Evolutionary conservation across 805 yeast genomes (phyloP), one percentile per base, ranked within the genome.

Genomic region (Wickerhamomyces silvicola): DNA sequence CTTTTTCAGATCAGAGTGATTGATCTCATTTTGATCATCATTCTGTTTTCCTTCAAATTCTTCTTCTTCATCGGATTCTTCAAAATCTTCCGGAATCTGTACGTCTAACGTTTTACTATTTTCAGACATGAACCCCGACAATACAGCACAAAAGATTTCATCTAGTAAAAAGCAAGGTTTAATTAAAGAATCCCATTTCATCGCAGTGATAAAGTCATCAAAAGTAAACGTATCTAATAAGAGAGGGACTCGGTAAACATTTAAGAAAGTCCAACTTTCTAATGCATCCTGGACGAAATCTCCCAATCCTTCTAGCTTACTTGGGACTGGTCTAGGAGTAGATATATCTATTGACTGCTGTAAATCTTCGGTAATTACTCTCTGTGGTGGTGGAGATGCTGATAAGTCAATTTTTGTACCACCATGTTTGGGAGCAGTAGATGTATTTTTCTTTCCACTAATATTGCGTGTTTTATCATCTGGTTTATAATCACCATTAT

Each of bases 261-360:
- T 83, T 18, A 84, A 54, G 46, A 85, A 86, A 2, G 73, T 62
- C 94, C 94, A 86, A 4, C 70, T 54, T 45, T 83, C 88, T 16
- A 86, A 50, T 1, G 80, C 68, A 30, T 70, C 72, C 30, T 48
- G 33, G 1, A 47, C 43, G 17, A 33, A 38, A 5, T 30, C 33
- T 7, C 50, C 46, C 3, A 50, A 27, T 2, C 33, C 44, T 1
- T 32, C 28, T 10, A 47, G 10, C 15, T 22, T 34, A 2, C 37
- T 40, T 3, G 56, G 54, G 12, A 35, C 14, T 11, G 56, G 54
- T 26, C 40, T 51, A 10, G 26, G 31, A 2, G 24, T 26, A 3
- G 33, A 30, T 13, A 41, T 18, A 6, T 45, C 51, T 6, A 46
- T 30, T 3, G 54, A 37, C 24, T 39, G 30, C 4, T 28, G 21